Evolutionary conservation across 2,329 filamentous ascomycete genomes (phyloP).

Genomic region (Fusarium incarnatum): DNA sequence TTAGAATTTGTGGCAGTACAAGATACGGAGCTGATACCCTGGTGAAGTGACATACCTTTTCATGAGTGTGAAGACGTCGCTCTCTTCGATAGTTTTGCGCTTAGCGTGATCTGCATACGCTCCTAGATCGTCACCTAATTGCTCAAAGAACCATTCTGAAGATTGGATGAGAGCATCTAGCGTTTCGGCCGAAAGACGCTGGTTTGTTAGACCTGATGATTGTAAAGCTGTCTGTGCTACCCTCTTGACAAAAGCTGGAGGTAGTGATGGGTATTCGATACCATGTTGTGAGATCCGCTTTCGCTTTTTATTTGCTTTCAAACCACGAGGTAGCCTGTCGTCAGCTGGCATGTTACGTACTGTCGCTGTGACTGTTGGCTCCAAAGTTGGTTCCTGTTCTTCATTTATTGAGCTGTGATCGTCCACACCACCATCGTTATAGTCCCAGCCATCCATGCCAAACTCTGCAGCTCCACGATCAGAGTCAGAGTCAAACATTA

Average conservation of each 20-base stretch:
- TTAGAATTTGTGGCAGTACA: constrained; percentile 46
- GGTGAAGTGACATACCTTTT: constrained; percentile 70
- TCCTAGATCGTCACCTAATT: constrained; percentile 81
- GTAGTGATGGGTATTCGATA: constrained; percentile 80
- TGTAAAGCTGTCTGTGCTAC: constrained; percentile 78
- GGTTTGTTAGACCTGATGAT: constrained; percentile 72
- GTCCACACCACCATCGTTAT: constrained; percentile 34
- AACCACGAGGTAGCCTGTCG: constrained; percentile 26
- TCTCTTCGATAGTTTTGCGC: constrained; percentile 86
- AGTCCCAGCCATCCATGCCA: constrained; percentile 33
- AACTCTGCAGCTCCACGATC: constrained; percentile 35
- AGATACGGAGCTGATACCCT: constrained; percentile 42
- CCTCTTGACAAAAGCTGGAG: constrained; percentile 78
- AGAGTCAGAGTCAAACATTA: constrained; percentile 36
- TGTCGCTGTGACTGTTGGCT: constrained; percentile 15
- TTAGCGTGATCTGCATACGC: constrained; percentile 85
- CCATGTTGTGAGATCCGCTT: constrained; percentile 74
- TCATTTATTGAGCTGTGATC: constrained; percentile 44
- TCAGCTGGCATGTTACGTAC: constrained; percentile 17
- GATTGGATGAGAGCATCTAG: constrained; percentile 81
- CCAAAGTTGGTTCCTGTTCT: constrained; percentile 20
- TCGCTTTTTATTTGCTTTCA: constrained; percentile 49
- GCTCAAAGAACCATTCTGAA: constrained; percentile 93
- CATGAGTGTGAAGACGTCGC: constrained; percentile 85
- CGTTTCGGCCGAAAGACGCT: constrained; percentile 78